Base-by-base conservation (phyloP, 2,329 filamentous ascomycete genomes). In the Cryphonectria carpinicola region DNA sequence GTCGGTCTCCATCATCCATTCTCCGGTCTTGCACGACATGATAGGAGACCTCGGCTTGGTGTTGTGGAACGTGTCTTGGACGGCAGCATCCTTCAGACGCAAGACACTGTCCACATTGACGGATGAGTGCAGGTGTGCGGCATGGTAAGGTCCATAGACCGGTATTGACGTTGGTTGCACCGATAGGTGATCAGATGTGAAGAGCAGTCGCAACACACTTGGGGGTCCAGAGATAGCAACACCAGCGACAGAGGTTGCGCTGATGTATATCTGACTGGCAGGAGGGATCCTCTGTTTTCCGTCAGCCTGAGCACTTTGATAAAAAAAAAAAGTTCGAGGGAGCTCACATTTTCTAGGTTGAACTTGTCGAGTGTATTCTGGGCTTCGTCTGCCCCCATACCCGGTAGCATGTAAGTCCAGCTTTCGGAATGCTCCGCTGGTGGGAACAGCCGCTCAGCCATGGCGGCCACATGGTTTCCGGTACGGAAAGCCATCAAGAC, bases 371-470 rank as follows among this genome's bases (percentile, higher is more conserved):
- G 81, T 19, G 84, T 82, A 58, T 80, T 80, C 75, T 82, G 84
- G 5, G 86, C 86, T 28, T 85, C 82, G 49, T 83, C 78, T 73
- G 89, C 86, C 60, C 82, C 84, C 60, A 86, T 81, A 61, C 84
- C 86, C n/a, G 89, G 83, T 67, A 92, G 84, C 73, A 92, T 87
- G 70, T 87, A 89, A 10, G 90, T 91, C 91, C 91, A 93, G 76
- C 87, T 87, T 73, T 89, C 85, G 22, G 87, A 87, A 54, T 77
- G 77, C n/a, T 81, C 81, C 32, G 65, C 73, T 10, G 80, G 74
- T 8, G 82, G 81, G 73, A 76, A 80, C 54, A 87, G 77, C 73
- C 80, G 79, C 74, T 87, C 83, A 17, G 86, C 83, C 69, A 88
- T 76, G 7, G 82, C 80, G 49, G 83, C 80, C 66, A 89, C 87